Conservation (phyloP, 345 rosid genomes). For the Linum tenue region DNA sequence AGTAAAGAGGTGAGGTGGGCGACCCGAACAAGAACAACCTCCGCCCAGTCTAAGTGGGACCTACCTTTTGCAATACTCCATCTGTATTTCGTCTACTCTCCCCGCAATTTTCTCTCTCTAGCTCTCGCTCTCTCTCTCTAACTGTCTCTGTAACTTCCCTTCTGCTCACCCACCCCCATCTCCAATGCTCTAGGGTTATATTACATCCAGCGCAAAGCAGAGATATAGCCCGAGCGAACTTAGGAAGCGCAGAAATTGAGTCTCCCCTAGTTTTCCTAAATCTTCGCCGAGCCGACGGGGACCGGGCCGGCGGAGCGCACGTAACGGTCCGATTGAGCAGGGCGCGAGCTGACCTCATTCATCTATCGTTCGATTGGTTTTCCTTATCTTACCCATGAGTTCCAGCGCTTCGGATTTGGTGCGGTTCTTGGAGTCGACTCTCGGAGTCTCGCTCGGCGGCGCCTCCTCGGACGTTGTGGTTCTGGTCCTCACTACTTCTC, state of each 20-base stretch:
- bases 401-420: conserved; percentile 30
- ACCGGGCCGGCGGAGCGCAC: neutral
- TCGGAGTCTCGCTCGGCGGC: conserved; percentile 23
- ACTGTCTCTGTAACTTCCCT: neutral
- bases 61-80: neutral
- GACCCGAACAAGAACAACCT: neutral
- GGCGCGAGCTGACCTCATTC: neutral
- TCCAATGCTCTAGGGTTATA: conserved; percentile 3
- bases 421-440: conserved; percentile 32
- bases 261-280: neutral
- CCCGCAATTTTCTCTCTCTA: neutral
- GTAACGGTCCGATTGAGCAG: neutral
- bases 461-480: conserved; percentile 41
- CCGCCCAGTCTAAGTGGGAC: conserved; percentile 3
- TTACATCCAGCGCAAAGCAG: too few relatives aligned
- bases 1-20: neutral
- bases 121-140: neutral
- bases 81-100: conserved; percentile 12
- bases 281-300: neutral
- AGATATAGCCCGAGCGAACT: too few relatives aligned
- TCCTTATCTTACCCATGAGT: conserved; percentile 5
- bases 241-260: neutral
- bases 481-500: conserved; percentile 45
- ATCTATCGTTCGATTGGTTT: neutral
- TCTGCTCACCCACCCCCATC: conserved; percentile 6